Percentiles rank a stretch among this genome's conserved stretches.
Conservation (phyloP, 139 green algal genomes). For the Coelastrella sp. region DNA sequence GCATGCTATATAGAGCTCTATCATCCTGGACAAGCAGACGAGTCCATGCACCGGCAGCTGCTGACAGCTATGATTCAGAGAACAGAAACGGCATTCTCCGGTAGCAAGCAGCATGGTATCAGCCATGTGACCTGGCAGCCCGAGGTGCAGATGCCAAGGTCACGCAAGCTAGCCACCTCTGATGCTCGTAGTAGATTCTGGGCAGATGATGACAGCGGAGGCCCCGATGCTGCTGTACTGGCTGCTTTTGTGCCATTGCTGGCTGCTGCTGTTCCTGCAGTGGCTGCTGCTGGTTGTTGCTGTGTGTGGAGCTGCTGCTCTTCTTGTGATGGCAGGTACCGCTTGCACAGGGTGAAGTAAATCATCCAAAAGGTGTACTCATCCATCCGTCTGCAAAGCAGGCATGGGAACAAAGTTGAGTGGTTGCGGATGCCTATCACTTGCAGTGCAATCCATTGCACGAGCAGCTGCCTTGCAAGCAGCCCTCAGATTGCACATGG, state of each 20-base stretch:
- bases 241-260: no score
- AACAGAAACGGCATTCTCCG: no score
- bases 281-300: slow-evolving; percentile 26
- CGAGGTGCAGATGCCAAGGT: no score
- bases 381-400: slow-evolving; percentile 69
- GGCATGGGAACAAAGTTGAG: neutral
- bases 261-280: neutral
- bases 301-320: slow-evolving; percentile 3
- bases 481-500: no score
- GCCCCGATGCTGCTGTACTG: slow-evolving; percentile 4
- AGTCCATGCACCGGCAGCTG: no score
- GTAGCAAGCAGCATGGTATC: no score
- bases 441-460: neutral
- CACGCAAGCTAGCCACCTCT: neutral
- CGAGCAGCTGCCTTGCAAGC: neutral
- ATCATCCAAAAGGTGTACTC: slow-evolving; percentile 84
- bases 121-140: no score
- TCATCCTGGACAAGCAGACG: no score
- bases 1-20: no score
- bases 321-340: slow-evolving; percentile 54
- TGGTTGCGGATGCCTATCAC: no score
- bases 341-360: slow-evolving; percentile 78
- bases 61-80: no score
- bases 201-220: neutral
- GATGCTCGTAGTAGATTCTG: neutral